Evolutionary conservation across 2,329 filamentous ascomycete genomes (phyloP), one percentile per base, ranked within the genome.

Genomic region (Penicillium griseofulvum): DNA sequence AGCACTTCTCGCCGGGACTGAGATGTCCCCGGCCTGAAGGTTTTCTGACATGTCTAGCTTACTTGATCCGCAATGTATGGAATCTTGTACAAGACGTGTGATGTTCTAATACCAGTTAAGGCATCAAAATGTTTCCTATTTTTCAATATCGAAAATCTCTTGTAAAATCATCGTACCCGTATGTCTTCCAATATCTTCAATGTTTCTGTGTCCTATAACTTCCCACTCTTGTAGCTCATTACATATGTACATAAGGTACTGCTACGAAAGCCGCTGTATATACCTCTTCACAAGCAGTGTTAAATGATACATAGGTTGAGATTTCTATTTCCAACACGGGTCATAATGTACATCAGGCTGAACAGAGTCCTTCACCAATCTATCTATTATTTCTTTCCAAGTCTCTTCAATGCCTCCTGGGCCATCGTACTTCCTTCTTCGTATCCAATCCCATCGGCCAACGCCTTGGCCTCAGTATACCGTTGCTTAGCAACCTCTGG

Each of bases 381-480:
- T 34, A 42, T 26, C 26, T 11, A 52, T 52, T 38, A 59, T 45
- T 60, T 59, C 57, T 63, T 67, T n/a, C 55, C 51, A 16, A 76
- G 52, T 49, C 68, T 65, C 49, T 67, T 65, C 58, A 76, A 52
- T 1, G 65, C 71, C 34, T 64, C 62, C 16, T 70, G 64, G 5
- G 67, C 66, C 61, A 65, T 66, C 14, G 57, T 44, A 26, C 70
- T 58, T 5, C 73, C 72, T 19, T 74, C 69, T n/a, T 65, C 60
- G 50, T 68, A 73, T 7, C 65, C 76, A 34, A 83, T 67, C 4
- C 72, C 74, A 57, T 77, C 76, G 3, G 80, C 76, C 34, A 93
- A 71, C 19, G 80, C 80, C 51, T 84, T 81, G 10, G 89, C 87
- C 69, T 95, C 83, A 51, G 81, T 76, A 68, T 89, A 96, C 67